Evolutionary conservation across 805 yeast species (phyloP), one percentile per base, ranked within the genome.

Genomic region (Wickerhamiella kazuoi): DNA sequence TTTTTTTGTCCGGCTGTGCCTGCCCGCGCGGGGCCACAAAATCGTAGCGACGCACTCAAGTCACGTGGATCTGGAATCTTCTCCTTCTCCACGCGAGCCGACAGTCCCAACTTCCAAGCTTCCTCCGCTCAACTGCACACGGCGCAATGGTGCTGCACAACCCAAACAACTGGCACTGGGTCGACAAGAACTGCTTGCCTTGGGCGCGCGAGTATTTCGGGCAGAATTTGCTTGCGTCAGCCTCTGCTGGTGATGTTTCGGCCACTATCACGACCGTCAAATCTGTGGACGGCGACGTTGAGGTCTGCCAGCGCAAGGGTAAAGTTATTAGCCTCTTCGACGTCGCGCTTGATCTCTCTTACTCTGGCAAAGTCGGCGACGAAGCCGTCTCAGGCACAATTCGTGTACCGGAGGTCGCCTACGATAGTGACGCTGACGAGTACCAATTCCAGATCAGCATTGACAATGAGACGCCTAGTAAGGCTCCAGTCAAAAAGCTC

Each of bases 101-200:
- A 24, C 21, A 19, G 8, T 9, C 5, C 19, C 21, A 38, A 18
- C 26, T 11, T 20, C 7, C 34, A 18, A 7, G 14, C 19, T 7
- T 8, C 34, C 17, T 6, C 21, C 9, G 11, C 18, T 16, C 32
- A n/a, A 29, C n/a, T n/a, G n/a, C n/a, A n/a, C n/a, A n/a, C n/a
- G n/a, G n/a, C n/a, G n/a, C n/a, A n/a, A 87, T 87, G 96, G 96
- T 81, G 31, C 86, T 90, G 24, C 79, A 83, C 62, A 90, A 87
- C 68, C 97, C 97, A 30, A 90, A 90, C 61, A 87, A 87, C 64
- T 87, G 98, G 98, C 98, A 90, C 68, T 90, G 97, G 97, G 96
- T 86, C 46, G 96, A 87, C 62, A 87, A 87, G 60, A 90, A 90
- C 66, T 90, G 98, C 63, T 70, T 87, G 41, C 76, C 72, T 41